Evolutionary conservation across 2,329 filamentous ascomycete genomes (phyloP).

Genomic region (Trichoderma harzianum): DNA sequence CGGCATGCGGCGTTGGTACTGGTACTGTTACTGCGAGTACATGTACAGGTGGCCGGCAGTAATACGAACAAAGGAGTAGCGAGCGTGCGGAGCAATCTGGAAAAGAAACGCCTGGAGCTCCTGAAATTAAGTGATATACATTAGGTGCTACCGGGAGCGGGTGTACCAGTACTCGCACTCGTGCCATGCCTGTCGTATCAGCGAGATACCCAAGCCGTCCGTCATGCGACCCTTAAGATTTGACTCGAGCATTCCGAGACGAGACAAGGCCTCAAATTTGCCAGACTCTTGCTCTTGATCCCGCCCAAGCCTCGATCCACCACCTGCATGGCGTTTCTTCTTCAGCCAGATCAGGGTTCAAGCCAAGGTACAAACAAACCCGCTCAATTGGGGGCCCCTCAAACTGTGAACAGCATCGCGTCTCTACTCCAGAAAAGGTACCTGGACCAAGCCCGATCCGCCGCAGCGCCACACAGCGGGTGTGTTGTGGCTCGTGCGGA

Average conservation of each 20-base stretch:
- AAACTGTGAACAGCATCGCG: not conserved
- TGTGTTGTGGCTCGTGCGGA: constrained; percentile 15
- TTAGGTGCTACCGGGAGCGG: not conserved
- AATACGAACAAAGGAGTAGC: constrained; percentile 15
- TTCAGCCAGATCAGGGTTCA: not conserved
- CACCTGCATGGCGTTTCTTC: not conserved
- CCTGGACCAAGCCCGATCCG: constrained; percentile 17
- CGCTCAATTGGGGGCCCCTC: not conserved
- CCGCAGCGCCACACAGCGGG: constrained; percentile 16
- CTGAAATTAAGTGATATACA: constrained; percentile 17
- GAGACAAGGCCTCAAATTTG: not conserved
- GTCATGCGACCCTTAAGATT: constrained; percentile 13
- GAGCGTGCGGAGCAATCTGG: not conserved
- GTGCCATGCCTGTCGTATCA: constrained; percentile 1
- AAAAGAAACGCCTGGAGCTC: constrained; percentile 14
- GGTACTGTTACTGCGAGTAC: not conserved
- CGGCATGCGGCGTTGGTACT: not conserved
- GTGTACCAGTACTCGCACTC: constrained; percentile 5
- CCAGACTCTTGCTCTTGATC: not conserved
- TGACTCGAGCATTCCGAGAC: constrained; percentile 8
- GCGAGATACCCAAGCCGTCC: constrained; percentile 8
- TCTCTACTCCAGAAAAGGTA: not conserved
- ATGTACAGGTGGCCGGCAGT: not conserved
- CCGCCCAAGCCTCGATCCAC: not conserved
- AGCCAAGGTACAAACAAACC: not conserved